Conservation (phyloP, 2,329 filamentous ascomycete species). For the Fusarium proliferatum region DNA sequence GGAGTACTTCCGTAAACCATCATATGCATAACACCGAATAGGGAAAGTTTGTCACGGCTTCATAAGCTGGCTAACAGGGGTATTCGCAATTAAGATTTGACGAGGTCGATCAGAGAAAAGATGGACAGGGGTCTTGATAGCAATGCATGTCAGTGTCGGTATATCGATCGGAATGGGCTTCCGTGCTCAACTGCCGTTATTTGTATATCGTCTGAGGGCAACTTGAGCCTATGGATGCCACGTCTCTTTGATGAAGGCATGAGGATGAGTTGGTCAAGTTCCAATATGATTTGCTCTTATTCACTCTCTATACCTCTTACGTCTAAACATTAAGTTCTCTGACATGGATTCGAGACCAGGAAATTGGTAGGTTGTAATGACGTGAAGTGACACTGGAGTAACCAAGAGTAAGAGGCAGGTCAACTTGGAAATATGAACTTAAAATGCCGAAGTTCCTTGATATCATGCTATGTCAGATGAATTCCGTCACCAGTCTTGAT, state of each 20-base stretch:
- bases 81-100: not conserved
- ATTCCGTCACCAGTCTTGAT: accelerated
- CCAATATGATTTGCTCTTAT: too few relatives aligned
- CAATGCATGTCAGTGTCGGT: not conserved
- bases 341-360: too few relatives aligned
- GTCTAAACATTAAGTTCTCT: too few relatives aligned
- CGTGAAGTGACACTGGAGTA: not conserved
- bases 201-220: too few relatives aligned
- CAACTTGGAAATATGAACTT: accelerated
- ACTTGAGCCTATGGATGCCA: too few relatives aligned
- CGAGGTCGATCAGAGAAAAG: not conserved
- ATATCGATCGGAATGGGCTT: not conserved
- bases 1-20: not conserved
- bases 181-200: not conserved
- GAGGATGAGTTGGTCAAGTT: not conserved
- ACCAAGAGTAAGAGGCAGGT: not conserved
- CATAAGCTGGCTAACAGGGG: not conserved
- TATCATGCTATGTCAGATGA: not conserved
- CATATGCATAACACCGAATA: not conserved
- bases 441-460: not conserved
- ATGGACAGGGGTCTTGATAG: not conserved
- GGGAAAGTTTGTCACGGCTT: not conserved
- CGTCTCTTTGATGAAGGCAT: too few relatives aligned
- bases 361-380: not conserved
- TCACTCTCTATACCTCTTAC: too few relatives aligned